Evolutionary conservation across 2,329 filamentous ascomycete genomes (phyloP), one percentile per base, ranked within the genome.

Genomic region (Alternaria brassicicola): DNA sequence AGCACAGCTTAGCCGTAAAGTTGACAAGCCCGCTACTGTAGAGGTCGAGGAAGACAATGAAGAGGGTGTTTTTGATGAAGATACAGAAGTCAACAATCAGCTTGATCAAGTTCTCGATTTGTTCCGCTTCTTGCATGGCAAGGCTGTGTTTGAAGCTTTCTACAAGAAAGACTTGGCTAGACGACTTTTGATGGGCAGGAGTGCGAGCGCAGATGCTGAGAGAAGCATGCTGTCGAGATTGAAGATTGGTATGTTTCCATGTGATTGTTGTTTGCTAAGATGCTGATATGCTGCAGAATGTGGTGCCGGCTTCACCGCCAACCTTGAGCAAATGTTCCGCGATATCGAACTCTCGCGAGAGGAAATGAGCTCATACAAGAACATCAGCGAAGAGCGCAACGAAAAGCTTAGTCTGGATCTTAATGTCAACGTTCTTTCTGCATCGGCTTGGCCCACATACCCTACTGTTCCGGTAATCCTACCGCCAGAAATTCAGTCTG

Each of bases 301-400:
- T 73, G 95, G 95, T 36, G 90, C 91, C 13, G 91, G 87, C 67
- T 98, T 99, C 75, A 99, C 95, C 0, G 93, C 97, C 74, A 99
- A 99, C 71, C 83, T 99, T 0, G 96, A 99, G 78, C 92, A 94
- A 62, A 99, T 99, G 95, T 99, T 99, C 82, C 97, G 96, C 77
- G 95, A 99, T 72, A 92, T 98, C 77, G 93, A 97, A 73, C 84
- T 97, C 19, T 91, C 91, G 12, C 90, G 90, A 60, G 95, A 98
- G 69, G 94, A 98, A 74, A 96, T 98, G 89, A 80, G 85, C n/a
- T 87, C 90, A 0, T 99, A 96, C 80, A 95, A 90, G 76, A 81
- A 84, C 78, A 76, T 93, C 78, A 80, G 85, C 45, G 83, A 86
- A 61, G 84, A 85, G 79, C 83, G 85, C 15, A 83, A 84, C 50